These are phyloP conservation scores for Chaetoceros muelleri DNA, from an alignment of 108 stramenopile genomes.

Conservation along the genomic window DNA sequence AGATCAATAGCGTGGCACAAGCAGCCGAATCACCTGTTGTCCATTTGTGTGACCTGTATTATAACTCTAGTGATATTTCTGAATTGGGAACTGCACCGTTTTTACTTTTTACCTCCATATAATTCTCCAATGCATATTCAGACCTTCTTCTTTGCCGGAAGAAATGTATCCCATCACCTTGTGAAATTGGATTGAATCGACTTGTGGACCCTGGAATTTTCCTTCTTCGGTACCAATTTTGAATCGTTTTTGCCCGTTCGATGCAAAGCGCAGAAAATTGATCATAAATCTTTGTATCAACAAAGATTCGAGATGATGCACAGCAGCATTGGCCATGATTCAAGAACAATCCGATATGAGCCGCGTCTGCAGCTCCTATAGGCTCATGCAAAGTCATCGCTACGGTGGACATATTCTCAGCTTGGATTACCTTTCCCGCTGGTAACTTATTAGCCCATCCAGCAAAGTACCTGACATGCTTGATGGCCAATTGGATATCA, in stretches of 20 bases:
- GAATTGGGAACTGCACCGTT: constrained; percentile 17
- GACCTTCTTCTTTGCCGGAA: constrained; percentile 25
- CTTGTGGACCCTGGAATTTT: constrained; percentile 35
- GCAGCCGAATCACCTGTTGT: too few species aligned
- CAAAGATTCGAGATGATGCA: constrained; percentile 48
- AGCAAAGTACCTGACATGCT: constrained; percentile 35
- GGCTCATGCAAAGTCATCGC: constrained; percentile 31
- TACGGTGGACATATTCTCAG: neutral
- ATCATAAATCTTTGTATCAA: constrained; percentile 42
- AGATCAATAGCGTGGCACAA: too few species aligned
- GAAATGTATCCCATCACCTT: constrained; percentile 15
- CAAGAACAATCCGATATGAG: constrained; percentile 35
- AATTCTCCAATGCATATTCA: constrained; percentile 18
- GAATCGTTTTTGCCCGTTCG: constrained; percentile 20
- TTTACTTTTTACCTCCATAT: constrained; percentile 26
- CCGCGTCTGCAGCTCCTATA: constrained; percentile 51
- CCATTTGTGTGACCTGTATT: too few species aligned
- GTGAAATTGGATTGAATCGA: constrained; percentile 23
- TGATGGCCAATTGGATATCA: constrained; percentile 32
- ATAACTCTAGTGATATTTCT: constrained; percentile 12
- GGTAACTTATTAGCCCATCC: constrained; percentile 45
- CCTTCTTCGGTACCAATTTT: constrained; percentile 17
- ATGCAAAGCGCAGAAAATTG: constrained; percentile 19
- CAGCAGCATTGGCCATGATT: constrained; percentile 72
- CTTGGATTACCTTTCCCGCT: constrained; percentile 21